phyloP scores from a whole-genome alignment of 345 rosid species.

The Hibiscus trionum region DNA sequence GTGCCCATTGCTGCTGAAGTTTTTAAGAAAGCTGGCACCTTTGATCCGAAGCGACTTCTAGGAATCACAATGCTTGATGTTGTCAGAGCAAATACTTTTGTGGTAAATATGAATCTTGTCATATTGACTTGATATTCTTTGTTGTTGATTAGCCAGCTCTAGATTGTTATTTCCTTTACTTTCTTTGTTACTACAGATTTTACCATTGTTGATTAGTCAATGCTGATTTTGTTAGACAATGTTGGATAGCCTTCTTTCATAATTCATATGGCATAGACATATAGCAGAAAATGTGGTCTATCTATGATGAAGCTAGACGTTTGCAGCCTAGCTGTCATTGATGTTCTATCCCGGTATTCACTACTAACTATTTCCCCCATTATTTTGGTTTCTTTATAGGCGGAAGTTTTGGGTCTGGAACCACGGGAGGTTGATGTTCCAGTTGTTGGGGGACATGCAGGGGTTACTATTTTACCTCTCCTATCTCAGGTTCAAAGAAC shows the following conservation, averaged over 20 bases:
- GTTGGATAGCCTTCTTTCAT: not conserved
- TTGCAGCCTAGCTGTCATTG: not conserved
- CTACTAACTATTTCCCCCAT: not conserved
- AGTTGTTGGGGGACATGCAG: constrained; percentile 83
- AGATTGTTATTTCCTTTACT: too few relatives aligned
- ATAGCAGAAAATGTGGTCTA: not conserved
- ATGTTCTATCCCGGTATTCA: not conserved
- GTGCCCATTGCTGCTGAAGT: constrained; percentile 94
- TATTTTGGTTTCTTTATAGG: constrained; percentile 29
- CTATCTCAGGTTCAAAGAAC: constrained; percentile 55
- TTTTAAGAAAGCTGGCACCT: constrained; percentile 80
- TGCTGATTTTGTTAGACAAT: not conserved
- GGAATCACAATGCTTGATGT: constrained; percentile 97
- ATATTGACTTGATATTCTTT: not conserved
- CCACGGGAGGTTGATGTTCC: constrained; percentile 70
- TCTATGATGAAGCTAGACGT: not conserved
- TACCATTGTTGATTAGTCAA: not conserved
- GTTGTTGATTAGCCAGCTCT: not conserved
- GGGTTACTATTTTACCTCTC: constrained; percentile 68
- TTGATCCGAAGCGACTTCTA: constrained; percentile 73
- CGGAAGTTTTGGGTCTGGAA: constrained; percentile 73
- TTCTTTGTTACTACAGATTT: not conserved
- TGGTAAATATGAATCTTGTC: constrained; percentile 34
- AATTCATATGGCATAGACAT: not conserved
- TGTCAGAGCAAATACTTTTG: constrained; percentile 94